phyloP scores from a whole-genome alignment of 2,329 filamentous ascomycete species.

The Aspergillus floridensis region DNA sequence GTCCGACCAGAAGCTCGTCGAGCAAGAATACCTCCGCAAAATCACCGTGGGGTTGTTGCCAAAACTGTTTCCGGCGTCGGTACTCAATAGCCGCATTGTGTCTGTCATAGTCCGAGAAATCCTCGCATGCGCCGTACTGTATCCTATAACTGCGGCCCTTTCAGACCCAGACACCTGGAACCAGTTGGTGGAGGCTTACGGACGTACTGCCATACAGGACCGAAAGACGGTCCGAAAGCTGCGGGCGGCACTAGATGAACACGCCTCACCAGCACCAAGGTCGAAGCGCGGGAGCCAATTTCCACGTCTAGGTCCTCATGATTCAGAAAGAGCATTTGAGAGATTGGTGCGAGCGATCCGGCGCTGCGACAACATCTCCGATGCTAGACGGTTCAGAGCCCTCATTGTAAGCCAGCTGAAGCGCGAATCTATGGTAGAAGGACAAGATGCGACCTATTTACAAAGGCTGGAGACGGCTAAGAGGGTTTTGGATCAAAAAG shows the following conservation, averaged over 20 bases:
- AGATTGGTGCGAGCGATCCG: slow-evolving; percentile 87
- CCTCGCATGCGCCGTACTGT: slow-evolving; percentile 85
- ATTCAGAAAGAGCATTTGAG: slow-evolving; percentile 91
- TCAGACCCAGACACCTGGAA: slow-evolving; percentile 97
- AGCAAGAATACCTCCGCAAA: slow-evolving; percentile 83
- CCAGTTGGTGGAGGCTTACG: slow-evolving; percentile 86
- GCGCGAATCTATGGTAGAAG: slow-evolving; percentile 73
- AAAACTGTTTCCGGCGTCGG: slow-evolving; percentile 67
- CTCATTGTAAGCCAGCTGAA: slow-evolving; percentile 91
- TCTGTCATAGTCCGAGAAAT: slow-evolving; percentile 81
- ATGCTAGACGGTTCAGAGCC: slow-evolving; percentile 86
- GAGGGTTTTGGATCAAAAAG: slow-evolving; percentile 80
- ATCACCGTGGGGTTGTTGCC: slow-evolving; percentile 72
- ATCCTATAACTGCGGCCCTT: slow-evolving; percentile 74
- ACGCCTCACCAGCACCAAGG: slow-evolving; percentile 77
- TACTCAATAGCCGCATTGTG: slow-evolving; percentile 78
- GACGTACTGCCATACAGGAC: slow-evolving; percentile 85
- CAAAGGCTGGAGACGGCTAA: slow-evolving; percentile 90
- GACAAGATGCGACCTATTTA: slow-evolving; percentile 80
- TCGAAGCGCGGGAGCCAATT: slow-evolving; percentile 65
- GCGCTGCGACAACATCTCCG: slow-evolving; percentile 85
- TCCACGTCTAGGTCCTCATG: slow-evolving; percentile 74
- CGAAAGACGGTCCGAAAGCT: slow-evolving; percentile 91
- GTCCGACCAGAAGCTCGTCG: slow-evolving; percentile 76
- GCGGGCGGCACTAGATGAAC: slow-evolving; percentile 86